These are phyloP conservation scores for Davidsoniella virescens DNA, from an alignment of 2,329 filamentous ascomycete genomes.

Conservation along the genomic window DNA sequence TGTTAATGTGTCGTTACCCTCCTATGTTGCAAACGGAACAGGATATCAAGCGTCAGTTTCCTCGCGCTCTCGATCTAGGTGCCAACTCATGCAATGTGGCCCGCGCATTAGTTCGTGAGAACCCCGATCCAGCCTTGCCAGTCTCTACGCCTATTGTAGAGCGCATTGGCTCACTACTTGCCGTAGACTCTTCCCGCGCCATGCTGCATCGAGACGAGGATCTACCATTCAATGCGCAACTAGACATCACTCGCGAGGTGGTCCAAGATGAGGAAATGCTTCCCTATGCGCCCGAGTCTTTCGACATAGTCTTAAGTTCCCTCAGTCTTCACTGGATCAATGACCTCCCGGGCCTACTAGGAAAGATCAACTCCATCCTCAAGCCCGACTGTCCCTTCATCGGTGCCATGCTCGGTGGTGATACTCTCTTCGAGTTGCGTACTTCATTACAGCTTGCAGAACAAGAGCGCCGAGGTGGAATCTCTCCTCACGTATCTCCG, in stretches of 20 bases:
- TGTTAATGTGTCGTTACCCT: not conserved
- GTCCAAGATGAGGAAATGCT: constrained; percentile 64
- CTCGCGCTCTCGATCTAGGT: constrained; percentile 75
- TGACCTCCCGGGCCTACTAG: constrained; percentile 70
- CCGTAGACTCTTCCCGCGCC: constrained; percentile 62
- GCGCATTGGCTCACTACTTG: constrained; percentile 58
- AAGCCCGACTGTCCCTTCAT: constrained; percentile 88
- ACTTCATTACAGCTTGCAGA: constrained; percentile 88
- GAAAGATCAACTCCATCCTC: constrained; percentile 70
- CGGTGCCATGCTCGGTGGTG: constrained; percentile 90
- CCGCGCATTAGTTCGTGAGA: constrained; percentile 55
- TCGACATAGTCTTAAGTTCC: constrained; percentile 81
- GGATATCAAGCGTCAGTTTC: constrained; percentile 86
- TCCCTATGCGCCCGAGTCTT: constrained; percentile 59
- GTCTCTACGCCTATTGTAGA: constrained; percentile 49
- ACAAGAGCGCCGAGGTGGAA: constrained; percentile 76
- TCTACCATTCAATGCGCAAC: constrained; percentile 55
- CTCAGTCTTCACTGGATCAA: constrained; percentile 95
- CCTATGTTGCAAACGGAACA: constrained; percentile 19
- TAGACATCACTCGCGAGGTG: constrained; percentile 59
- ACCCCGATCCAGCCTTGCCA: constrained; percentile 44
- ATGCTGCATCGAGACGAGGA: constrained; percentile 68
- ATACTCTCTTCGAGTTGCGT: constrained; percentile 83
- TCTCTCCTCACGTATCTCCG: constrained; percentile 79
- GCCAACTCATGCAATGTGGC: constrained; percentile 94